Evolutionary conservation across 495 filamentous ascomycete genomes (phyloP).

Genomic region (Cercophora sp.): DNA sequence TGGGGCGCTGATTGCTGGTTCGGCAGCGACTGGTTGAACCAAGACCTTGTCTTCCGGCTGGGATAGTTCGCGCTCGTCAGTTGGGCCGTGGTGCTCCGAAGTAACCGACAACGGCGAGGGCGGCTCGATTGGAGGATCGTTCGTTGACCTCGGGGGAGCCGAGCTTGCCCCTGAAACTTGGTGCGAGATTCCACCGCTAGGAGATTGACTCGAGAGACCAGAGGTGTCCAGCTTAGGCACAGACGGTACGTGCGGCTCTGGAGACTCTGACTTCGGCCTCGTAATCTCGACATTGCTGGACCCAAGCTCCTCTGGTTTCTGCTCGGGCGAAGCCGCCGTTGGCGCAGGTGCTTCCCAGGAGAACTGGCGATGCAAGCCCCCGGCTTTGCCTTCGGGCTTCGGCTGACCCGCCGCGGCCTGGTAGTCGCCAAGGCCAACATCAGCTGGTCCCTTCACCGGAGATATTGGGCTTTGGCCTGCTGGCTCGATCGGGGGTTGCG

Average conservation of each 20-base stretch:
- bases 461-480: too few species aligned
- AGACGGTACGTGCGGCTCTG: neutral
- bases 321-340: neutral
- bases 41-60: conserved; percentile 43
- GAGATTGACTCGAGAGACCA: neutral
- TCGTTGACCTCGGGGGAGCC: conserved; percentile 21
- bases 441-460: too few species aligned
- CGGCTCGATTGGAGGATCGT: conserved; percentile 23
- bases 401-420: too few species aligned
- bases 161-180: conserved; percentile 36
- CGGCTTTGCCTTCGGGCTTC: too few species aligned
- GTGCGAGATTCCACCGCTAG: conserved; percentile 25
- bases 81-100: conserved; percentile 14
- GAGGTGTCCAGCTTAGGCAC: conserved; percentile 1
- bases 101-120: conserved; percentile 34
- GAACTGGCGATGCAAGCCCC: too few species aligned
- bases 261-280: too few species aligned
- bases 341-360: too few species aligned
- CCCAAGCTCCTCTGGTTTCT: too few species aligned
- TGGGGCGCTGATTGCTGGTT: too few species aligned
- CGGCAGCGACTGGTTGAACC: conserved; percentile 28
- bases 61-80: conserved; percentile 24
- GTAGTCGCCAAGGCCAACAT: too few species aligned
- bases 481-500: too few species aligned
- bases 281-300: too few species aligned